Percentiles rank a stretch among this genome's conserved stretches.
Conservation (phyloP, 2,329 filamentous ascomycete genomes). For the Pezicula rhizophila region DNA sequence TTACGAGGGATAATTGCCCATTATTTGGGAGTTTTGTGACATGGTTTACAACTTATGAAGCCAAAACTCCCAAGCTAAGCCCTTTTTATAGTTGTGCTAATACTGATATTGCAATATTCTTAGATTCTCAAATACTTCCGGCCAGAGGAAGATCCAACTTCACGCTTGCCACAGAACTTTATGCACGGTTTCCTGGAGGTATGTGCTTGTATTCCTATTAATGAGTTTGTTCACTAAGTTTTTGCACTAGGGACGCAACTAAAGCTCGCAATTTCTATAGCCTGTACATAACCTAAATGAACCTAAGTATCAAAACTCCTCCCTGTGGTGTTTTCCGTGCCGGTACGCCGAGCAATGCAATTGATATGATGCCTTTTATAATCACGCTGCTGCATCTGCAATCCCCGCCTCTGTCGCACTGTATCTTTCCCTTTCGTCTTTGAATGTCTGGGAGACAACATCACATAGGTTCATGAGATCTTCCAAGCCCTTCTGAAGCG, state of each 20-base stretch:
- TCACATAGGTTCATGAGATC: constrained; percentile 91
- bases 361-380: constrained; percentile 2
- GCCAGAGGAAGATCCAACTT: constrained; percentile 71
- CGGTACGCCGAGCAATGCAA: constrained; percentile 24
- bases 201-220: constrained; percentile 6
- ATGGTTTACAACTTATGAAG: no score
- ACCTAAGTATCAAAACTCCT: constrained; percentile 16
- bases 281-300: constrained; percentile 28
- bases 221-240: constrained; percentile 9
- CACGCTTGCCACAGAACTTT: constrained; percentile 79
- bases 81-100: no score
- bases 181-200: constrained; percentile 92
- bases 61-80: no score
- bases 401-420: constrained; percentile 22
- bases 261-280: constrained; percentile 17
- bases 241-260: constrained; percentile 24
- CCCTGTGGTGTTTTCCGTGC: constrained; percentile 11
- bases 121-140: constrained; percentile 91
- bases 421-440: constrained; percentile 58
- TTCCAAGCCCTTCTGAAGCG: constrained; percentile 80
- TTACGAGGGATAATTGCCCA: no score
- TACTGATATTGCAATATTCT: no score
- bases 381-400: constrained; percentile 1
- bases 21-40: no score
- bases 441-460: constrained; percentile 88